Evolutionary conservation across 2,329 filamentous ascomycete species (phyloP), one percentile per base, ranked within the genome.

Genomic region (Arthrobotrys pseudoclavata): DNA sequence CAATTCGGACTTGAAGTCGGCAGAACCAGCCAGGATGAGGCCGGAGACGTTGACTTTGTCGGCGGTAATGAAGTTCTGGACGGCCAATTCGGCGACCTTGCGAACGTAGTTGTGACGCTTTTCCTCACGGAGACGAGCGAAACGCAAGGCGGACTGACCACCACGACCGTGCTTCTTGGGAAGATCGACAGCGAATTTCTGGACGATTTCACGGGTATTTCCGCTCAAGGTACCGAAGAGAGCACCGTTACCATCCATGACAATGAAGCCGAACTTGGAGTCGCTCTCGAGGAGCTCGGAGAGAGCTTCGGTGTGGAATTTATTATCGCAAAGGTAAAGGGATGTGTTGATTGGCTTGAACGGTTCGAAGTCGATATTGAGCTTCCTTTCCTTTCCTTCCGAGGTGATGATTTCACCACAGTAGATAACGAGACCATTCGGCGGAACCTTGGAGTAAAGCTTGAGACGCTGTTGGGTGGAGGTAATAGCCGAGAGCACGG

Each of bases 271-370:
- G 82, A 99, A 99, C 86, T 97, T 97, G 86, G 98, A 96, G 84
- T 99, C 96, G 18, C 95, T 97, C 86, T 99, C 96, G 81, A 99
- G 91, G 83, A 99, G 89, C 87, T 99, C 96, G 80, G 94, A 96
- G 81, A 99, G 87, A 18, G 96, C 95, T 86, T 99, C 96, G 72
- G 96, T 99, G 84, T 99, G 96, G 86, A 99, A 99, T 84, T 99
- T 99, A 88, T 99, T 99, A 90, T 99, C 96, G 87, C 96, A 99
- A 79, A 99, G 92, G 85, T 99, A 99, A 55, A 99, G 89, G 52
- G 96, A 99, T 40, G 96, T 99, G 86, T 99, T 99, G 90, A 99
- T 99, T 79, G 96, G 96, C 88, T 99, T 99, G 89, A 99, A 99
- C 34, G 96, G 96, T 86, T 99, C 96, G 84, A 99, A 99, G 84